Evolutionary conservation across 345 rosid genomes (phyloP).

Genomic region (Sisymbrium irio): DNA sequence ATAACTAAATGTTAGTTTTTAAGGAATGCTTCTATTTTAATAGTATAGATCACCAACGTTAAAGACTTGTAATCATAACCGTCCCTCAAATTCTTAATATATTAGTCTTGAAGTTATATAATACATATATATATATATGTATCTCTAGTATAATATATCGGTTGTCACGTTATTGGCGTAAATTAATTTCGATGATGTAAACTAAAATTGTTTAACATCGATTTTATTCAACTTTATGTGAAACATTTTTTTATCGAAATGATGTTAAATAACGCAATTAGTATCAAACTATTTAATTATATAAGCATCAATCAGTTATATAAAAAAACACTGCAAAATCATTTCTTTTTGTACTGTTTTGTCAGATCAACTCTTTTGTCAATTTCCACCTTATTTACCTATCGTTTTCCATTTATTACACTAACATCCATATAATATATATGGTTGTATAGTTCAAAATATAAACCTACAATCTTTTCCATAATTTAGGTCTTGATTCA

Average conservation of each 20-base stretch:
- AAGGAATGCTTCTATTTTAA: too few species aligned
- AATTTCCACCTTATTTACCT: not conserved
- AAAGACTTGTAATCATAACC: not conserved
- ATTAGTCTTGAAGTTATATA: not conserved
- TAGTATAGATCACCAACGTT: not conserved
- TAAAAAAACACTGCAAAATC: not conserved
- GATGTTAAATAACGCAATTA: not conserved
- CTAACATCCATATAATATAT: too few species aligned
- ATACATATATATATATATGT: too few species aligned
- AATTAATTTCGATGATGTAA: not conserved
- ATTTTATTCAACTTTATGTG: not conserved
- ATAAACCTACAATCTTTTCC: not conserved
- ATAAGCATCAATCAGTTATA: not conserved
- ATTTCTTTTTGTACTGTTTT: not conserved
- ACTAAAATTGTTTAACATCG: not conserved
- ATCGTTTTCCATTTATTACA: not conserved
- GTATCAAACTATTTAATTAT: not conserved
- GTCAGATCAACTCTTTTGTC: constrained; percentile 14
- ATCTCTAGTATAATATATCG: not conserved
- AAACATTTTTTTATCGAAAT: not conserved
- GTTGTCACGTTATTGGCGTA: not conserved
- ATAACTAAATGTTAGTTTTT: too few species aligned
- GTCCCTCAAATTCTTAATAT: not conserved
- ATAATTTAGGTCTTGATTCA: not conserved
- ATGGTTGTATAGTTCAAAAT: not conserved